Evolutionary conservation across 306 rosid species (phyloP).

Genomic region (Gastrolobium villosum): DNA sequence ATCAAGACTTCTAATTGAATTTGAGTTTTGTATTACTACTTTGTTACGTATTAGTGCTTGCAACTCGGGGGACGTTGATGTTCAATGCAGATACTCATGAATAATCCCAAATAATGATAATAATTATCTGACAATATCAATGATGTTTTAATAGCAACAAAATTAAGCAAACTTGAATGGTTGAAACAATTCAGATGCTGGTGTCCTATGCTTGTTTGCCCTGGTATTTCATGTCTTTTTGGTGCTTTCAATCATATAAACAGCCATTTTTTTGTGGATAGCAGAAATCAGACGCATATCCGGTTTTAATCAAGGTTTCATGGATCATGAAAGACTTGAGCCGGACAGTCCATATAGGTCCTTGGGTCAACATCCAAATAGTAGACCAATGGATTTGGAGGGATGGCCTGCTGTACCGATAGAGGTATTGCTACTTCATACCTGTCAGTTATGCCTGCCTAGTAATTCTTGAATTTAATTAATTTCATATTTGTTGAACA

Average conservation of each 20-base stretch:
- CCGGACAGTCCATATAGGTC: conserved; percentile 81
- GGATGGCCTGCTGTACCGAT: conserved; percentile 76
- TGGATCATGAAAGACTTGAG: conserved; percentile 76
- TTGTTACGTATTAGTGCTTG: conserved; percentile 4
- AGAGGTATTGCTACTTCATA: conserved; percentile 62
- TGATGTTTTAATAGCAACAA: not conserved
- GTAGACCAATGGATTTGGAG: conserved; percentile 77
- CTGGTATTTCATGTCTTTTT: not conserved
- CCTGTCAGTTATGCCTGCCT: not conserved
- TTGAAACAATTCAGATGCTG: not conserved
- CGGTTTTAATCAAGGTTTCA: conserved; percentile 63
- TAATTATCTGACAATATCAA: not conserved
- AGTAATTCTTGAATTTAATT: not conserved
- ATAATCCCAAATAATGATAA: conserved; percentile 5
- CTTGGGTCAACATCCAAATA: conserved; percentile 61
- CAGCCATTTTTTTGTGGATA: not conserved
- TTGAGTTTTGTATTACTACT: conserved; percentile 11
- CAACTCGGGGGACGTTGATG: conserved; percentile 9
- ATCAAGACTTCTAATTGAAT: not conserved
- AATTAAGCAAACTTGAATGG: not conserved
- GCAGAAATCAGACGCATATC: conserved; percentile 85
- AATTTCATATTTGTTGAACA: not conserved
- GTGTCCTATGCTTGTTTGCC: conserved; percentile 23
- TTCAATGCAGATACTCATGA: conserved; percentile 1
- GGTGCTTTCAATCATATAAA: not conserved